Conservation (phyloP, 1,284 basidiomycete species). For the Ceratobasidium sp. region DNA sequence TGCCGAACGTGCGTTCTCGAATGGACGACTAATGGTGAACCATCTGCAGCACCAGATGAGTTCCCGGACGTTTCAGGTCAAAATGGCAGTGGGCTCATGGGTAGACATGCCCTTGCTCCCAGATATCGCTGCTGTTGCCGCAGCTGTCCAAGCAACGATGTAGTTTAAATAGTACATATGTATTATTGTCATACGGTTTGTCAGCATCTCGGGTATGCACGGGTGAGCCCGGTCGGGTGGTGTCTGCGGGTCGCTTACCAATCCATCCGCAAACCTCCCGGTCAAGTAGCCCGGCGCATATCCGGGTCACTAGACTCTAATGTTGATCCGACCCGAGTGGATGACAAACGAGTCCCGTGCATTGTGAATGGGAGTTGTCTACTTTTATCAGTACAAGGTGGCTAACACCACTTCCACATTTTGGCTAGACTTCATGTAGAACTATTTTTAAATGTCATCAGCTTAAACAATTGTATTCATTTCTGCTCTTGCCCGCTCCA, state of each 20-base stretch:
- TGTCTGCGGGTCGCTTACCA: neutral
- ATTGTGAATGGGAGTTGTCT: neutral
- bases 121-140: too few species aligned
- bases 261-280: neutral
- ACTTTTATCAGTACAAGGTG: neutral
- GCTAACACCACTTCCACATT: neutral
- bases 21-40: constrained; percentile 14
- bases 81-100: constrained; percentile 21
- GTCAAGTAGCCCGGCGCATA: neutral
- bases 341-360: neutral
- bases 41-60: constrained; percentile 14
- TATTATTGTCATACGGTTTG: neutral
- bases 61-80: constrained; percentile 3
- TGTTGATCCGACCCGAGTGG: constrained; percentile 35
- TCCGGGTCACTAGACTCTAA: neutral
- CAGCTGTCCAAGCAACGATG: neutral
- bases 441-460: constrained; percentile 7
- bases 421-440: neutral
- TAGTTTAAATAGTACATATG: neutral
- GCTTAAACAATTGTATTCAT: neutral
- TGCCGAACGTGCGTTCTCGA: neutral
- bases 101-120: neutral
- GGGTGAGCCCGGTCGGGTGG: neutral
- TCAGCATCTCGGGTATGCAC: neutral
- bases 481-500: constrained; percentile 7